phyloP scores from a whole-genome alignment of 2,329 filamentous ascomycete genomes.

The Cordyceps farinosa region DNA sequence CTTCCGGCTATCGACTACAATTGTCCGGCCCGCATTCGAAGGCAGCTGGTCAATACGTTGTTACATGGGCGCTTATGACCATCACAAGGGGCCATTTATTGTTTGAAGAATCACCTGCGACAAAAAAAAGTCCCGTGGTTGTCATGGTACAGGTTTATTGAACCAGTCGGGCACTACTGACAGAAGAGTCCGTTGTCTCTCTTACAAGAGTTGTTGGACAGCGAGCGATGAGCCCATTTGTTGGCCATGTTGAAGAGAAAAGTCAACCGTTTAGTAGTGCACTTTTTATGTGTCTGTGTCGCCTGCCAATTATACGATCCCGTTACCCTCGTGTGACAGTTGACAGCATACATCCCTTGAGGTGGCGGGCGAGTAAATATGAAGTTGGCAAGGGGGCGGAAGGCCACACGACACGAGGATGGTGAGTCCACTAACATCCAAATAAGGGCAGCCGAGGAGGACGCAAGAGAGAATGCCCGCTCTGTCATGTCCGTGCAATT shows the following conservation, averaged over 20 bases:
- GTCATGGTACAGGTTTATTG: not conserved
- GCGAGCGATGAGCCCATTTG: not conserved
- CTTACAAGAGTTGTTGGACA: not conserved
- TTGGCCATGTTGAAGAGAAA: not conserved
- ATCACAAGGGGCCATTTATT: not conserved
- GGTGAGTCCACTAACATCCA: not conserved
- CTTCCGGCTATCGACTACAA: not conserved
- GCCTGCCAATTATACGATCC: not conserved
- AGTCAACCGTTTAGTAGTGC: not conserved
- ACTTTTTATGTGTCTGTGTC: not conserved
- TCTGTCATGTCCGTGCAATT: constrained; percentile 14
- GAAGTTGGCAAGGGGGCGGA: not conserved
- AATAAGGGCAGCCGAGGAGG: constrained; percentile 5
- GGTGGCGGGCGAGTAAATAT: not conserved
- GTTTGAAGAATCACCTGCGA: not conserved
- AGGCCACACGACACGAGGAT: constrained; percentile 5
- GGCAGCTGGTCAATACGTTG: not conserved
- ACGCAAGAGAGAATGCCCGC: not conserved
- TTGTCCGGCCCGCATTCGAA: not conserved
- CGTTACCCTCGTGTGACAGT: not conserved
- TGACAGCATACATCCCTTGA: not conserved
- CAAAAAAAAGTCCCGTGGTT: not conserved
- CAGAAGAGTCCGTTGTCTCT: not conserved
- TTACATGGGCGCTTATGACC: too few relatives aligned
- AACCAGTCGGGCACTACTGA: not conserved